These are phyloP conservation scores for Solanum hybrid DNA, from an alignment of 305 asterid species.

Conservation along the genomic window DNA sequence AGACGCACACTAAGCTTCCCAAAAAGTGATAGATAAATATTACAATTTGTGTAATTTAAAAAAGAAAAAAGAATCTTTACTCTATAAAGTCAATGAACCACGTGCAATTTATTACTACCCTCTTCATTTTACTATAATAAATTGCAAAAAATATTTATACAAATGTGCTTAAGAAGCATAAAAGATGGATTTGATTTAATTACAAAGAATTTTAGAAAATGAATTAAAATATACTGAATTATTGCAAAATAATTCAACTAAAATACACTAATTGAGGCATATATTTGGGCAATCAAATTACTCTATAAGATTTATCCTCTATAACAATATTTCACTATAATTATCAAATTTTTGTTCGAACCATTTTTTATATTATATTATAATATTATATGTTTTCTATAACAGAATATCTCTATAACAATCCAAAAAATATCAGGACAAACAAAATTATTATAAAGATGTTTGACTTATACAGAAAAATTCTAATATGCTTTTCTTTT, in stretches of 20 bases:
- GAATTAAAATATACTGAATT: neutral
- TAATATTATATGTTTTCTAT: neutral
- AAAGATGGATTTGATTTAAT: neutral
- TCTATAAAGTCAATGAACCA: slow-evolving; percentile 24
- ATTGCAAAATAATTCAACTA: neutral
- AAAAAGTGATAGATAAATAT: neutral
- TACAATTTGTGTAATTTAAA: neutral
- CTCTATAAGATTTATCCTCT: neutral
- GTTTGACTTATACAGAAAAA: neutral
- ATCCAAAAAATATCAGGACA: neutral
- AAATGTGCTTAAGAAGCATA: neutral
- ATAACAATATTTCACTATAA: neutral
- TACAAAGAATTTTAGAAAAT: neutral
- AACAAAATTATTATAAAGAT: neutral
- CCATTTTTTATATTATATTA: neutral
- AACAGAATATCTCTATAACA: neutral
- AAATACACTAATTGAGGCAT: neutral
- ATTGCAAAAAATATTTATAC: neutral
- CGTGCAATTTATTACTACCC: slow-evolving; percentile 19
- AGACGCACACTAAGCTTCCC: neutral
- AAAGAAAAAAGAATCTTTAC: neutral
- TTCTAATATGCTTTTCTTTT: neutral
- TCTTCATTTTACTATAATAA: neutral
- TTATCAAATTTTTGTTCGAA: neutral
- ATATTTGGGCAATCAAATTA: neutral